These are phyloP conservation scores for Viridothelium virens DNA, from an alignment of 495 filamentous ascomycete species.

Conservation along the genomic window DNA sequence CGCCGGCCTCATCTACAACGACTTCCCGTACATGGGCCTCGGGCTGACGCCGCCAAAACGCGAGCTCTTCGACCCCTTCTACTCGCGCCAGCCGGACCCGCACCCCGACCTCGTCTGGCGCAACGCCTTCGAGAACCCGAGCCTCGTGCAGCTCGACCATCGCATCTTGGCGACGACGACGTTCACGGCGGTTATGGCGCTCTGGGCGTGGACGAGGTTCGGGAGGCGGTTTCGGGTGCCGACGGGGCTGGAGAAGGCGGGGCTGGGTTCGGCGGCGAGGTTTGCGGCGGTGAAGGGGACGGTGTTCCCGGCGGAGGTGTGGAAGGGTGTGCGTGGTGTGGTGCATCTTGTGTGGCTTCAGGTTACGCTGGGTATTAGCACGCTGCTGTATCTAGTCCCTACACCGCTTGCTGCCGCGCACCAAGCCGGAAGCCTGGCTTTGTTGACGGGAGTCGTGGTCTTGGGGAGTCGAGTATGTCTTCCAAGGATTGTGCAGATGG, in stretches of 20 bases:
- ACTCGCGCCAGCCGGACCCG: conserved; percentile 66
- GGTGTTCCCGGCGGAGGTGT: conserved; percentile 55
- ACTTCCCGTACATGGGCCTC: conserved; percentile 90
- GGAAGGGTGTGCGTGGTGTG: conserved; percentile 67
- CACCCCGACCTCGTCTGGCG: conserved; percentile 81
- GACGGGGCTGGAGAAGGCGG: conserved; percentile 41
- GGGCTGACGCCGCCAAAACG: conserved; percentile 69
- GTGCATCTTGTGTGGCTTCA: conserved; percentile 77
- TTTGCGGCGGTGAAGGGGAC: conserved; percentile 20
- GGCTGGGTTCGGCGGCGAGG: neutral
- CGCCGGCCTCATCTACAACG: conserved; percentile 94
- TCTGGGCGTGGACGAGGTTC: conserved; percentile 69
- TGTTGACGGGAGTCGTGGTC: conserved; percentile 74
- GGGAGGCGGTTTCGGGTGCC: conserved; percentile 28
- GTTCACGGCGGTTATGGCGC: conserved; percentile 66
- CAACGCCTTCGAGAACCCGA: conserved; percentile 94
- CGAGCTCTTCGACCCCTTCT: conserved; percentile 79
- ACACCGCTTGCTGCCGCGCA: conserved; percentile 81
- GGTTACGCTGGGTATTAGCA: conserved; percentile 76
- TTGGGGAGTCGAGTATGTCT: conserved; percentile 58
- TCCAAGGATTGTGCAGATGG: conserved; percentile 31
- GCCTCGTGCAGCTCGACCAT: conserved; percentile 88
- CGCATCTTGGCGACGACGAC: conserved; percentile 85
- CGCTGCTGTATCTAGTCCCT: conserved; percentile 87
- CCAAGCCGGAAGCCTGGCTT: conserved; percentile 80